These are phyloP conservation scores for Hyphodiscus sp. DNA, from an alignment of 2,329 filamentous ascomycete species.

Conservation along the genomic window DNA sequence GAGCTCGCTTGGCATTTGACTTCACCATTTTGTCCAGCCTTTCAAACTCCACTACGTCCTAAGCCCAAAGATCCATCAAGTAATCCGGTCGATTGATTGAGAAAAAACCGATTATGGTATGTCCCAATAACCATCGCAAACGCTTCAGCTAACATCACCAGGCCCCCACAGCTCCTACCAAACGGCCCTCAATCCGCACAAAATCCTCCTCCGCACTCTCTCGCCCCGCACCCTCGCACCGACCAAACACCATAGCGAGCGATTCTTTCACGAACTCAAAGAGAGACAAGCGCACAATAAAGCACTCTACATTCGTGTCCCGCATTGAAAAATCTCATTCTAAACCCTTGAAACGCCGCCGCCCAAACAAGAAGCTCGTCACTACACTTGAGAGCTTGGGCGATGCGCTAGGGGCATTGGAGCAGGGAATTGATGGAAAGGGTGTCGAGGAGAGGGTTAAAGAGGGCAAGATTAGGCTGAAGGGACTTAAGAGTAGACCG, in stretches of 20 bases:
- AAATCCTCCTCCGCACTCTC: constrained; percentile 44
- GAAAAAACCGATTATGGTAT: constrained; percentile 13
- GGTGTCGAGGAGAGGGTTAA: constrained; percentile 32
- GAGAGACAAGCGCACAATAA: constrained; percentile 75
- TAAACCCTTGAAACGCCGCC: constrained; percentile 55
- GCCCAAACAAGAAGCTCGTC: constrained; percentile 71
- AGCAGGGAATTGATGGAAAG: constrained; percentile 36
- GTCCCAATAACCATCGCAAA: neutral
- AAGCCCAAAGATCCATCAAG: neutral
- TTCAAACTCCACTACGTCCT: neutral
- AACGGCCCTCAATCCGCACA: constrained; percentile 50
- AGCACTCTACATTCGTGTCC: constrained; percentile 72
- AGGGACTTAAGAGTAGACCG: constrained; percentile 66
- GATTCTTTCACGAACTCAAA: constrained; percentile 66
- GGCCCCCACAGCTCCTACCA: constrained; percentile 41
- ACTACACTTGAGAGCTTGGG: constrained; percentile 69
- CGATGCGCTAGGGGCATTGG: constrained; percentile 62
- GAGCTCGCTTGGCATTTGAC: neutral
- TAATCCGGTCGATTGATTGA: neutral
- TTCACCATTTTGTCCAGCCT: neutral
- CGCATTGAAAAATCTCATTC: constrained; percentile 59
- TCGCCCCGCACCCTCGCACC: constrained; percentile 28
- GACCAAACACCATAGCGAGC: constrained; percentile 42
- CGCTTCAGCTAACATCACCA: constrained; percentile 21
- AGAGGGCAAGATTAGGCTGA: constrained; percentile 62